Evolutionary conservation across 176 grass and related monocot species (phyloP).

Genomic region (Puccinellia tenuiflora): DNA sequence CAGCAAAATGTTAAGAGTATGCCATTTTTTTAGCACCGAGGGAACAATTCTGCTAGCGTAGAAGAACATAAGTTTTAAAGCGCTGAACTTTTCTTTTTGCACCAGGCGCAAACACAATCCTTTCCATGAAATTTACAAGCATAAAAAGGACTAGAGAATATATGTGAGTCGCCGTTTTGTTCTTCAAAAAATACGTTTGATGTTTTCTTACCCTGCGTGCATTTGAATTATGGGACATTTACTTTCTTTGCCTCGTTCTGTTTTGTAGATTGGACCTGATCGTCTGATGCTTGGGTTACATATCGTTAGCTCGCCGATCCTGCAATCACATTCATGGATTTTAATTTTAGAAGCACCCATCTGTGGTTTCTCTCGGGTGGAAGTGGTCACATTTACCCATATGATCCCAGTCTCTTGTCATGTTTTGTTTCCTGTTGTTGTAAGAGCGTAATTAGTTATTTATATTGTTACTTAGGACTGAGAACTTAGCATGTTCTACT

Average conservation of each 20-base stretch:
- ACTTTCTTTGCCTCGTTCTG: background rate
- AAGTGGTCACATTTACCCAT: background rate
- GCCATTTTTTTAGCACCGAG: too few species aligned
- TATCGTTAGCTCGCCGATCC: too few species aligned
- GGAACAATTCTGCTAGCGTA: too few species aligned
- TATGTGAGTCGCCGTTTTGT: background rate
- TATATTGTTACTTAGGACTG: background rate
- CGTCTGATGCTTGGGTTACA: background rate
- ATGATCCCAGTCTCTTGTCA: background rate
- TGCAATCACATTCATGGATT: background rate
- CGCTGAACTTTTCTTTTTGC: background rate
- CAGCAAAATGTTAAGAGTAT: too few species aligned
- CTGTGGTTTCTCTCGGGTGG: background rate
- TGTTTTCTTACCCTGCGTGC: background rate
- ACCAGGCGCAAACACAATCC: background rate
- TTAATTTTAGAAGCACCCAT: background rate
- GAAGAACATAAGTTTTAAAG: background rate
- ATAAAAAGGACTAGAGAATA: background rate
- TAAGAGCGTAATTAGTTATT: background rate
- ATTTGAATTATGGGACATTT: background rate
- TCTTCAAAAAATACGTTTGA: background rate
- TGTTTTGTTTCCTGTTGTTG: background rate
- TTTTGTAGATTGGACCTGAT: conserved; percentile 5
- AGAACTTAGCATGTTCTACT: background rate
- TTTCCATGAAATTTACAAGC: background rate